A percentile compares a stretch with the other conserved stretches of the same genome.
Evolutionary conservation across 371 early-diverging fungal genomes (phyloP).

Genomic region (Mortierella sp.): DNA sequence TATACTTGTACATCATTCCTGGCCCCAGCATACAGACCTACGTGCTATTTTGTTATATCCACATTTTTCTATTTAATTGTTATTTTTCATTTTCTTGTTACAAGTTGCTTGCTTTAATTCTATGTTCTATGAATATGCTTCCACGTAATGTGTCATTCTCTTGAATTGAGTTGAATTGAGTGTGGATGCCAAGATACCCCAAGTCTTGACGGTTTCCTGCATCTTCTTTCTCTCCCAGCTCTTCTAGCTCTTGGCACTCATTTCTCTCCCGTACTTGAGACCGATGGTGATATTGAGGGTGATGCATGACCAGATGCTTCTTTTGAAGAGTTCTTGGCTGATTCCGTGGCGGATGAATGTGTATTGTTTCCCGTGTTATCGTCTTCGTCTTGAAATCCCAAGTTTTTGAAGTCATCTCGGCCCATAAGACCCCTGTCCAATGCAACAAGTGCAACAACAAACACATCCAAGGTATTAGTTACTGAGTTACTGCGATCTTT

Average conservation of each 20-base stretch:
- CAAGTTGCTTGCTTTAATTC: no score
- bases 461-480: neutral
- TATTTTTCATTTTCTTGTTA: no score
- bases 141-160: no score
- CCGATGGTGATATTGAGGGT: neutral
- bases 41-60: no score
- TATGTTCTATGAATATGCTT: no score
- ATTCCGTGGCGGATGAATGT: neutral
- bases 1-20: no score
- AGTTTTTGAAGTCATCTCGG: conserved; percentile 74
- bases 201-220: neutral
- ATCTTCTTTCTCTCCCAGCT: neutral
- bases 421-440: conserved; percentile 75
- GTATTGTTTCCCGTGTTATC: neutral
- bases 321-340: neutral
- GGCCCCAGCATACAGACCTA: no score
- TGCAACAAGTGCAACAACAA: neutral
- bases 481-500: neutral
- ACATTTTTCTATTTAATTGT: no score
- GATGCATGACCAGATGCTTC: neutral
- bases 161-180: no score
- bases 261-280: neutral
- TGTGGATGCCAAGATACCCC: no score
- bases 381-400: conserved; percentile 65
- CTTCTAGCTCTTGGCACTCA: neutral